Percentiles rank a stretch among this genome's conserved stretches.
Conservation (phyloP, 1,139 yeast genomes). For the Saccharomycopsis hybrid region DNA sequence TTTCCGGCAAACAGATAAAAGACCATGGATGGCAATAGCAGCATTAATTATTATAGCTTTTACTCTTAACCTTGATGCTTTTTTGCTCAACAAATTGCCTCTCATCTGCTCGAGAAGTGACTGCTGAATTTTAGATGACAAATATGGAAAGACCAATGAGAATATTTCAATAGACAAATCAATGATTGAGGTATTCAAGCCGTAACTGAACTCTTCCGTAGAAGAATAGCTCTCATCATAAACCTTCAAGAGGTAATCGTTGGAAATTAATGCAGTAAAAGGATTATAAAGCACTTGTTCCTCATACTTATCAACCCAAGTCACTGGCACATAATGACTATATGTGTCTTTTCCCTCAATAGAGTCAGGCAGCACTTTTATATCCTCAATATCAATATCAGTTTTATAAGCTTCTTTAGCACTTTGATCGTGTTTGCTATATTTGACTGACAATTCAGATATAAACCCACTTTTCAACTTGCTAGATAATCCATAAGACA, state of each 20-base stretch:
- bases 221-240: constrained; percentile 26
- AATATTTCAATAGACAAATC: constrained; percentile 77
- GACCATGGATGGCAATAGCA: constrained; percentile 57
- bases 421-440: neutral
- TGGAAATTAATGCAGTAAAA: constrained; percentile 32
- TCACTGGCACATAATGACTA: constrained; percentile 27
- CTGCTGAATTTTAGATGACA: constrained; percentile 77
- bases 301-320: constrained; percentile 33
- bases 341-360: constrained; percentile 27
- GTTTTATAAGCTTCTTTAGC: neutral
- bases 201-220: constrained; percentile 29
- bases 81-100: constrained; percentile 39
- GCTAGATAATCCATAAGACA: constrained; percentile 39
- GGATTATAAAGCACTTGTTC: constrained; percentile 30
- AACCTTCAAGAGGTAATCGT: constrained; percentile 34
- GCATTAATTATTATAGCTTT: constrained; percentile 56
- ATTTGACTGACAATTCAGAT: constrained; percentile 30
- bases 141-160: constrained; percentile 60
- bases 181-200: constrained; percentile 49
- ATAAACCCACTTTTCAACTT: constrained; percentile 32
- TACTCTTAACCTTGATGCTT: constrained; percentile 32
- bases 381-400: constrained; percentile 22
- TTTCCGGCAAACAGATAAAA: constrained; percentile 32
- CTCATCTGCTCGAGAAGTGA: constrained; percentile 78
- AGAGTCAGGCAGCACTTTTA: constrained; percentile 20